Evolutionary conservation across 73 alveolate genomes (phyloP).

Genomic region (Paramecium bursaria): DNA sequence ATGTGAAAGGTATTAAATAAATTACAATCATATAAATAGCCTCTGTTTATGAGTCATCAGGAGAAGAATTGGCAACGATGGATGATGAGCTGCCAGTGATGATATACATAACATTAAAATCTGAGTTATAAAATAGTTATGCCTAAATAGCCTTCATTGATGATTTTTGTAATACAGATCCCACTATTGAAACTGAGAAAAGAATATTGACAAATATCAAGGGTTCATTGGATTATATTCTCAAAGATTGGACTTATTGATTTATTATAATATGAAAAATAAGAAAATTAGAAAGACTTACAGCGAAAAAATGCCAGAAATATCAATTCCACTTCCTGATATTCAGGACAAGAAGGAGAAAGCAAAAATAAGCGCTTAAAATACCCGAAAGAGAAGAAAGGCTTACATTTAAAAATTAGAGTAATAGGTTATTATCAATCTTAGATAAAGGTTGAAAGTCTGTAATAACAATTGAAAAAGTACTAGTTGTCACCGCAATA

Average conservation of each 20-base stretch:
- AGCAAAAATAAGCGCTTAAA: constrained; percentile 31
- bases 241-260: constrained; percentile 33
- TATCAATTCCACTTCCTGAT: constrained; percentile 3
- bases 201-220: constrained; percentile 23
- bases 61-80: constrained; percentile 29
- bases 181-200: constrained; percentile 50
- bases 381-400: constrained; percentile 36
- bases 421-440: constrained; percentile 19
- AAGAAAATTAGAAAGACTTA: constrained; percentile 46
- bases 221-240: constrained; percentile 35
- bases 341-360: constrained; percentile 39
- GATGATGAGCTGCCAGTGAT: constrained; percentile 59
- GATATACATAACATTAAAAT: constrained; percentile 28
- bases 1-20: neutral
- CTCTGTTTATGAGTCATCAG: neutral
- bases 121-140: constrained; percentile 35
- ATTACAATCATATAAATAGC: neutral
- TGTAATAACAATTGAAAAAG: neutral
- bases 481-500: neutral
- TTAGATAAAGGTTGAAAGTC: neutral
- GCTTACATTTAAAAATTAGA: constrained; percentile 44
- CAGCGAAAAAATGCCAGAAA: neutral
- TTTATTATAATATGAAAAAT: constrained; percentile 10
- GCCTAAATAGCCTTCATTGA: constrained; percentile 6
- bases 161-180: constrained; percentile 59